Percentiles rank a stretch among this genome's conserved stretches.
Evolutionary conservation across 495 filamentous ascomycete genomes (phyloP).

Genomic region (Penicillium angulare): DNA sequence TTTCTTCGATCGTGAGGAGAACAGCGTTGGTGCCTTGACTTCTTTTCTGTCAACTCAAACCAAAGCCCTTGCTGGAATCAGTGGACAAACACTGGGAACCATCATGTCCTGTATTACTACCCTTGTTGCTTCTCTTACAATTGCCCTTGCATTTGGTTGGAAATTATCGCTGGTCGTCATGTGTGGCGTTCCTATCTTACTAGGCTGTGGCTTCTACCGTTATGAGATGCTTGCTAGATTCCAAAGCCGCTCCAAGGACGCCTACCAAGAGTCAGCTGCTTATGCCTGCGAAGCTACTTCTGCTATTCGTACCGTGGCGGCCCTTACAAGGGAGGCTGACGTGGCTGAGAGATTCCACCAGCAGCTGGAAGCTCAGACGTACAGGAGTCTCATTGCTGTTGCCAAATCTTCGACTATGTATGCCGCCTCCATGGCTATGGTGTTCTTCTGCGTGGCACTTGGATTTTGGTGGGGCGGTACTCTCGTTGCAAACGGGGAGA

Average conservation of each 20-base stretch:
- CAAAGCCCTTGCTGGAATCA: constrained; percentile 79
- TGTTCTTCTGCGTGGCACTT: constrained; percentile 82
- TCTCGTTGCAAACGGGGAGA: constrained; percentile 68
- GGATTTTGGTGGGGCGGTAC: constrained; percentile 93
- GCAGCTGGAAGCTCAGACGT: constrained; percentile 62
- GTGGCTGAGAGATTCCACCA: constrained; percentile 71
- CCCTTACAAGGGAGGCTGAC: constrained; percentile 77
- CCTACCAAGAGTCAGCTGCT: constrained; percentile 71
- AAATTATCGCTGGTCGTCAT: constrained; percentile 86
- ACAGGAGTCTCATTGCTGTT: constrained; percentile 62
- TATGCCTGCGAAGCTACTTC: constrained; percentile 90
- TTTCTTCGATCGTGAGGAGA: constrained; percentile 84
- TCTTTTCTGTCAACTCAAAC: constrained; percentile 85
- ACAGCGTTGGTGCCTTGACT: constrained; percentile 79
- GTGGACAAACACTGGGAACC: constrained; percentile 77
- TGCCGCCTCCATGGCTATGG: constrained; percentile 72
- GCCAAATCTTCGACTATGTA: constrained; percentile 70
- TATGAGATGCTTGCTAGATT: constrained; percentile 80
- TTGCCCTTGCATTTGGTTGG: constrained; percentile 77
- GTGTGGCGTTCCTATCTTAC: constrained; percentile 71
- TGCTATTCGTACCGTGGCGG: constrained; percentile 91
- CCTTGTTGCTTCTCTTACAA: constrained; percentile 62
- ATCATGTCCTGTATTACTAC: constrained; percentile 75
- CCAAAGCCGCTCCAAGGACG: constrained; percentile 65
- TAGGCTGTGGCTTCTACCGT: constrained; percentile 81